Percentiles rank a stretch among this genome's conserved stretches.
Conservation (phyloP, 805 yeast genomes). For the Candida fluviatilis region DNA sequence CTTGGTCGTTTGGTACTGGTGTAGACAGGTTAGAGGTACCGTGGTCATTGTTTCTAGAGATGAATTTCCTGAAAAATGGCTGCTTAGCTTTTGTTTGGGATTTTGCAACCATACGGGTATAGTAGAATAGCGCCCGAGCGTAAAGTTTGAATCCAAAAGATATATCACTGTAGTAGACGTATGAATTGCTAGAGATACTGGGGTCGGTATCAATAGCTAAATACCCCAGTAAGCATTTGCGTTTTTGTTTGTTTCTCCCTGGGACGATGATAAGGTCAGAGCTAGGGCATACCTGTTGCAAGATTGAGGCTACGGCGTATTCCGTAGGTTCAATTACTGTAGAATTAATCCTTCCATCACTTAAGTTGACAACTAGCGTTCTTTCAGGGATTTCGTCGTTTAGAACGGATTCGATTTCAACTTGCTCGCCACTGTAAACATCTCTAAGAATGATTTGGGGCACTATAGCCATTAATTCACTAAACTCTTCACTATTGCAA, state of each 20-base stretch:
- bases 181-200: conserved; percentile 3
- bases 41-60: neutral
- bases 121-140: conserved; percentile 13
- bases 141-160: conserved; percentile 18
- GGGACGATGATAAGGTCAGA: conserved; percentile 14
- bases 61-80: neutral
- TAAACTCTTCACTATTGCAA: conserved; percentile 10
- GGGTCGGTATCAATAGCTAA: conserved; percentile 4
- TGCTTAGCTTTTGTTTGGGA: neutral
- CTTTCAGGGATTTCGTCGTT: conserved; percentile 8
- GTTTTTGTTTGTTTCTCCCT: conserved; percentile 2
- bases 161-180: conserved; percentile 10
- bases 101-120: conserved; percentile 5
- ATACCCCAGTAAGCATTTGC: conserved; percentile 10
- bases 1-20: neutral
- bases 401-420: neutral
- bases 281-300: conserved; percentile 10
- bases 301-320: conserved; percentile 1
- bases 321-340: conserved; percentile 1
- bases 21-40: conserved; percentile 1
- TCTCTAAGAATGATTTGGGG: conserved; percentile 11
- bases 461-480: conserved; percentile 7
- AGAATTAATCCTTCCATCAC: conserved; percentile 13
- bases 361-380: conserved; percentile 13
- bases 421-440: neutral